These are phyloP conservation scores for Brassica balearica DNA, from an alignment of 441 rosid species.

Conservation along the genomic window DNA sequence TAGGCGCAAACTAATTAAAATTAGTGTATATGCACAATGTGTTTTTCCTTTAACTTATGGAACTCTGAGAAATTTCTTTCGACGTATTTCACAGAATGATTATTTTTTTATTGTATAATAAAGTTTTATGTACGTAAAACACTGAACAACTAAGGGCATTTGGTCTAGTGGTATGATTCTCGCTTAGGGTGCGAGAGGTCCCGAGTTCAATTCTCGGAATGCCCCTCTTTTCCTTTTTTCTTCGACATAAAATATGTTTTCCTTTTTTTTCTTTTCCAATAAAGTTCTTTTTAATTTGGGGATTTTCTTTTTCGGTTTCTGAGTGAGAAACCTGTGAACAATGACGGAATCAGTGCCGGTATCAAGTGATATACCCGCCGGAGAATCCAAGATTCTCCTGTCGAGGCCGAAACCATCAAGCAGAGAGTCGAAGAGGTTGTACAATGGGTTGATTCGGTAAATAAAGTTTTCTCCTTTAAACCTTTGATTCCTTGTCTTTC, in stretches of 20 bases:
- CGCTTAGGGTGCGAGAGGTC: slow-evolving; percentile 90
- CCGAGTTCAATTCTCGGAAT: slow-evolving; percentile 81
- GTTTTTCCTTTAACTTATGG: too few species aligned
- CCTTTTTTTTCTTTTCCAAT: not conserved
- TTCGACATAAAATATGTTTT: not conserved
- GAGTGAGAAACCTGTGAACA: not conserved
- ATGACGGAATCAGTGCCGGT: slow-evolving; percentile 47
- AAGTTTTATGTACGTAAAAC: too few species aligned
- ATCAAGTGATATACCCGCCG: slow-evolving; percentile 29
- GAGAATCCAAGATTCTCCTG: slow-evolving; percentile 34
- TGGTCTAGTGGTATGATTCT: slow-evolving; percentile 89
- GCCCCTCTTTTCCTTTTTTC: slow-evolving; percentile 43
- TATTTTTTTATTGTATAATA: too few species aligned
- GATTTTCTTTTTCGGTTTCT: not conserved
- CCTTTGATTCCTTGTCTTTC: not conserved
- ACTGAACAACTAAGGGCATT: slow-evolving; percentile 56
- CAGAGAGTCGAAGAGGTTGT: slow-evolving; percentile 68
- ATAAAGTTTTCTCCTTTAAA: slow-evolving; percentile 1
- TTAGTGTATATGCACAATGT: too few species aligned
- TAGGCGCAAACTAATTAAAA: not conserved
- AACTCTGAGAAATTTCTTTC: too few species aligned
- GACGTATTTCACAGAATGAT: too few species aligned
- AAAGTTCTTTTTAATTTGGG: not conserved
- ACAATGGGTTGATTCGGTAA: slow-evolving; percentile 70
- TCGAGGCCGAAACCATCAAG: slow-evolving; percentile 57